These are phyloP conservation scores for Lathyrus sativus DNA, from an alignment of 306 rosid genomes.

Conservation along the genomic window DNA sequence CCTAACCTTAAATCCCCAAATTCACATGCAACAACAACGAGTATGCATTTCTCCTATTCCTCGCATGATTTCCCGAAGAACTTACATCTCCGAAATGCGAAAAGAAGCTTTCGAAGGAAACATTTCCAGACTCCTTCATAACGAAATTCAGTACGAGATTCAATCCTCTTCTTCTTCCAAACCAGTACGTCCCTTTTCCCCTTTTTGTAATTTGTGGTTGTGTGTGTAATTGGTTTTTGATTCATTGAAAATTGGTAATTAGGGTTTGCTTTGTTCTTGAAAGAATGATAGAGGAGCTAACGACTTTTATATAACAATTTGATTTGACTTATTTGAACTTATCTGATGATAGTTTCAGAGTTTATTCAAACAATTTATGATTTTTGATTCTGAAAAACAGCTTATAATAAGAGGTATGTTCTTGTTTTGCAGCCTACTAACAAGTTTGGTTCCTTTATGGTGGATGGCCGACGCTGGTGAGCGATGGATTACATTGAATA, in stretches of 20 bases:
- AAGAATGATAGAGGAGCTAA: too few relatives aligned
- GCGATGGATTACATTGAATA: too few relatives aligned
- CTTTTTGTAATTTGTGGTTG: background rate
- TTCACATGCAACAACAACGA: slow-evolving; percentile 33
- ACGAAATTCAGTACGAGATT: slow-evolving; percentile 73
- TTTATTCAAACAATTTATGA: too few relatives aligned
- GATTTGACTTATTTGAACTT: too few relatives aligned
- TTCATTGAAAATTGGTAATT: too few relatives aligned
- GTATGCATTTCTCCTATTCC: slow-evolving; percentile 17
- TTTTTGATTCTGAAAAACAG: too few relatives aligned
- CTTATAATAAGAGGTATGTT: slow-evolving; percentile 1
- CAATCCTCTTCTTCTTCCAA: slow-evolving; percentile 54
- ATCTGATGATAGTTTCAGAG: too few relatives aligned
- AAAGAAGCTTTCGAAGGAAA: slow-evolving; percentile 71
- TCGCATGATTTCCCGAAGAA: slow-evolving; percentile 37
- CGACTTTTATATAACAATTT: too few relatives aligned
- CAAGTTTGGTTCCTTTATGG: slow-evolving; percentile 55
- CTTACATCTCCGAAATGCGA: slow-evolving; percentile 68
- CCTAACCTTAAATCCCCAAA: slow-evolving; percentile 36
- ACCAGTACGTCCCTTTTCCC: slow-evolving; percentile 51
- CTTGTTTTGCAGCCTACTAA: slow-evolving; percentile 55
- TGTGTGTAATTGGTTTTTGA: too few relatives aligned
- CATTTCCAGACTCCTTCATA: slow-evolving; percentile 70
- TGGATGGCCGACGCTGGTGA: slow-evolving; percentile 67
- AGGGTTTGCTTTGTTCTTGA: too few relatives aligned